Evolutionary conservation across 2,329 filamentous ascomycete species (phyloP).

Genomic region (Leptodontidium sp.): DNA sequence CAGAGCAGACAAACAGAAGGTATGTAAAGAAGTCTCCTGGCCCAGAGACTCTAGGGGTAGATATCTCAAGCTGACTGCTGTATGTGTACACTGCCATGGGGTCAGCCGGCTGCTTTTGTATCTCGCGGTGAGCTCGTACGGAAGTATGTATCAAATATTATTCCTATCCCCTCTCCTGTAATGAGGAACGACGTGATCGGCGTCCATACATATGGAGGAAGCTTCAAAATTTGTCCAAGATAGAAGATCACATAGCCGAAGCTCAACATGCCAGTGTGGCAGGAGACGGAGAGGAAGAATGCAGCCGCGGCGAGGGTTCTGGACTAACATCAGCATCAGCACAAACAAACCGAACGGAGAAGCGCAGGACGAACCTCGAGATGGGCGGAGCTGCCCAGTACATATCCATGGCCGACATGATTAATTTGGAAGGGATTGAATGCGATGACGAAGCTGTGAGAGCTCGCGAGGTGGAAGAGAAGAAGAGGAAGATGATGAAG

Average conservation of each 20-base stretch:
- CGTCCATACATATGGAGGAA: slow-evolving; percentile 54
- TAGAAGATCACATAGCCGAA: slow-evolving; percentile 60
- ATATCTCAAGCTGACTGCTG: slow-evolving; percentile 67
- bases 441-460: slow-evolving; percentile 32
- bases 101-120: slow-evolving; percentile 27
- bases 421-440: slow-evolving; percentile 25
- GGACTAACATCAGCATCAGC: slow-evolving; percentile 55
- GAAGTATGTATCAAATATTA: slow-evolving; percentile 76
- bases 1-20: slow-evolving; percentile 65
- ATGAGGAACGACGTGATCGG: slow-evolving; percentile 49
- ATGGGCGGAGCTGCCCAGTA: slow-evolving; percentile 74
- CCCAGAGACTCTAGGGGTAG: slow-evolving; percentile 65
- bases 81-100: slow-evolving; percentile 67
- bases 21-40: slow-evolving; percentile 74
- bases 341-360: slow-evolving; percentile 33
- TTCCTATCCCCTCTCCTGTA: slow-evolving; percentile 48
- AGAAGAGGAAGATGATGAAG: slow-evolving; percentile 21
- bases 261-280: slow-evolving; percentile 62
- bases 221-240: slow-evolving; percentile 56
- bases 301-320: slow-evolving; percentile 72
- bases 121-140: slow-evolving; percentile 51
- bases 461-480: slow-evolving; percentile 28
- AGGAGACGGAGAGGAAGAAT: slow-evolving; percentile 64
- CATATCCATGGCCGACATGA: slow-evolving; percentile 59
- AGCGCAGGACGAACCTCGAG: slow-evolving; percentile 61